Conservation (phyloP, 257 asterid genomes). For the Nicotiana tomentosiformis region DNA sequence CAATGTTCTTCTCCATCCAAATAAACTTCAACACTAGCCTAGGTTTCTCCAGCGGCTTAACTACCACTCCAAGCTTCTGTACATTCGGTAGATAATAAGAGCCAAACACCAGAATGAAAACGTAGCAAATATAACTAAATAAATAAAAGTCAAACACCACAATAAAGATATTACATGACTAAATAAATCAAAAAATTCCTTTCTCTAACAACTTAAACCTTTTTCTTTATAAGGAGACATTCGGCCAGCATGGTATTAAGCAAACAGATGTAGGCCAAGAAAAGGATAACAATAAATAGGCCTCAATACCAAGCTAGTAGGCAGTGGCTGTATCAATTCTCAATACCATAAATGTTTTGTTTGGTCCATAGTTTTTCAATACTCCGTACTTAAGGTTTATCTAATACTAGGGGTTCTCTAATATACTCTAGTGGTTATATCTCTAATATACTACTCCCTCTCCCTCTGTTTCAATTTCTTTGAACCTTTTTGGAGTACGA, state of each 20-base stretch:
- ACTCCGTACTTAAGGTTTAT: no score
- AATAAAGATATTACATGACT: not conserved
- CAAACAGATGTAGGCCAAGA: not conserved
- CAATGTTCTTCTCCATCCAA: slow-evolving; percentile 44
- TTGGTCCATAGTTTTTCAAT: no score
- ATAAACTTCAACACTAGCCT: slow-evolving; percentile 38
- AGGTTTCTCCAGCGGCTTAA: slow-evolving; percentile 40
- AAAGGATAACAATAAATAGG: not conserved
- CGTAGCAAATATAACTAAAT: not conserved
- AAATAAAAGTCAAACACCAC: not conserved
- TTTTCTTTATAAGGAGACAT: not conserved
- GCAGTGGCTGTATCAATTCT: no score
- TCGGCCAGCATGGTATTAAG: not conserved
- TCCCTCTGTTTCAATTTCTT: no score
- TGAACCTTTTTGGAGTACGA: no score
- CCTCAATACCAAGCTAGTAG: no score
- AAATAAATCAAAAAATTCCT: not conserved
- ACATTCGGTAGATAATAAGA: not conserved
- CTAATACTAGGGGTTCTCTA: no score
- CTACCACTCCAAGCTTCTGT: slow-evolving; percentile 39
- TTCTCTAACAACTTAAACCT: not conserved
- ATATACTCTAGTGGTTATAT: no score
- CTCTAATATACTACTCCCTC: no score
- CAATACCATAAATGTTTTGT: no score
- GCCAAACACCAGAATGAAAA: not conserved